Percentiles rank a stretch among this genome's conserved stretches.
phyloP scores from a whole-genome alignment of 208 protist species.

The Crithidia thermophila region DNA sequence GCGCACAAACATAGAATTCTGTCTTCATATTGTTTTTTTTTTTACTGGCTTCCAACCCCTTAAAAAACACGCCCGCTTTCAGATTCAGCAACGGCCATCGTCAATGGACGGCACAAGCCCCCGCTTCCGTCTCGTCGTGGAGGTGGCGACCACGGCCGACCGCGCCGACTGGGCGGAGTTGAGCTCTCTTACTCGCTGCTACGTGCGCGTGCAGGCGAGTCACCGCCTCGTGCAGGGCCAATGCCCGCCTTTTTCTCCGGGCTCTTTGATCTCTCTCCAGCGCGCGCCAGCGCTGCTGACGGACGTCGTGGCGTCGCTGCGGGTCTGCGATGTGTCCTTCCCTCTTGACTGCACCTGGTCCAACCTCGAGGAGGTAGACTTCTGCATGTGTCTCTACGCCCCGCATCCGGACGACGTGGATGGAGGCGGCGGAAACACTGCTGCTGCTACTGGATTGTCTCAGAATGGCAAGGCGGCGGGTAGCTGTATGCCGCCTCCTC shows the following conservation, averaged over 20 bases:
- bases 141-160: conserved; percentile 45
- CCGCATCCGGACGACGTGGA: conserved; percentile 7
- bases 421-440: no score
- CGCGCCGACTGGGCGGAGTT: conserved; percentile 41
- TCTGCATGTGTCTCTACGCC: conserved; percentile 24
- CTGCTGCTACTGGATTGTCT: no score
- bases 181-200: conserved; percentile 26
- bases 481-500: conserved; percentile 1
- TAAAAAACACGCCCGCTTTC: not conserved
- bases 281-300: conserved; percentile 28
- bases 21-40: no score
- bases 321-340: conserved; percentile 61
- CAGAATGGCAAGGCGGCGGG: no score
- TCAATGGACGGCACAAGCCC: not conserved
- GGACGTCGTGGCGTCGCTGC: conserved; percentile 36
- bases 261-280: conserved; percentile 34
- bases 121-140: conserved; percentile 37
- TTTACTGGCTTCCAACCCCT: not conserved
- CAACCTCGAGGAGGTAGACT: conserved; percentile 22
- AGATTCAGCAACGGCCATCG: not conserved
- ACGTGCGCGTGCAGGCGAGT: conserved; percentile 32
- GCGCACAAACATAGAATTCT: no score
- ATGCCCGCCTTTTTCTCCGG: conserved; percentile 28
- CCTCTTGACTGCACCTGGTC: conserved; percentile 22
- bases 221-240: conserved; percentile 7